Percentiles rank a stretch among this genome's conserved stretches.
These are phyloP conservation scores for Pseudogymnoascus verrucosus DNA, from an alignment of 2,329 filamentous ascomycete species.

Conservation along the genomic window DNA sequence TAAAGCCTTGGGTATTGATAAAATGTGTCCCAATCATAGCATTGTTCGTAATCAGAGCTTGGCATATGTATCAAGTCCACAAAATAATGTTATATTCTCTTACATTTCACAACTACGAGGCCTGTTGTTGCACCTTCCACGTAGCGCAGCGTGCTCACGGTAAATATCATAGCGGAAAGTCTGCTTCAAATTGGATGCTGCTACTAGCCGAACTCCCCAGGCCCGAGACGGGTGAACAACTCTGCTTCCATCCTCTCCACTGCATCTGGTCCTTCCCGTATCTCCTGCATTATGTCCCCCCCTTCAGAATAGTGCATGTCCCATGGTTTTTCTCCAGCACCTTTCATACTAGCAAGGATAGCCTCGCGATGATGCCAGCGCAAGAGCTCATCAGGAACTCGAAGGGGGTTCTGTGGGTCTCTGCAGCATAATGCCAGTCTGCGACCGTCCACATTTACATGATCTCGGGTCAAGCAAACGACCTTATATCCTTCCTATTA, in stretches of 20 bases:
- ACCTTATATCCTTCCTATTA: background rate
- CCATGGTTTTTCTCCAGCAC: background rate
- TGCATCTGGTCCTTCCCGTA: background rate
- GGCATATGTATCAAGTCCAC: too few species aligned
- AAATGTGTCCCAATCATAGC: too few species aligned
- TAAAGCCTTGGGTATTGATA: too few species aligned
- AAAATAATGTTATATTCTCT: too few species aligned
- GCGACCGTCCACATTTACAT: background rate
- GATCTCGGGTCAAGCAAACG: background rate
- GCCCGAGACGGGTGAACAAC: background rate
- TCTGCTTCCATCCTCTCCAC: background rate
- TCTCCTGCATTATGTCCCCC: background rate
- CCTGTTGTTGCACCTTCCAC: constrained; percentile 22
- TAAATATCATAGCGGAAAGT: constrained; percentile 37
- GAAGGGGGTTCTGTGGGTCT: background rate
- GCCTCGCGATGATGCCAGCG: constrained; percentile 9
- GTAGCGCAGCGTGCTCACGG: constrained; percentile 25
- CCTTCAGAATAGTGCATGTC: background rate
- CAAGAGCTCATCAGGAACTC: constrained; percentile 4
- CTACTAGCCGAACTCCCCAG: background rate
- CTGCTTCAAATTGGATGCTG: constrained; percentile 27
- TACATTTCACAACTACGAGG: too few species aligned
- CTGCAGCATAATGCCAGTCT: background rate
- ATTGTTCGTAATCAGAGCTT: too few species aligned
- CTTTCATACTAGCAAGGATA: constrained; percentile 1